Evolutionary conservation across 2,329 filamentous ascomycete genomes (phyloP), one percentile per base, ranked within the genome.

Genomic region (Ramichloridium luteum): DNA sequence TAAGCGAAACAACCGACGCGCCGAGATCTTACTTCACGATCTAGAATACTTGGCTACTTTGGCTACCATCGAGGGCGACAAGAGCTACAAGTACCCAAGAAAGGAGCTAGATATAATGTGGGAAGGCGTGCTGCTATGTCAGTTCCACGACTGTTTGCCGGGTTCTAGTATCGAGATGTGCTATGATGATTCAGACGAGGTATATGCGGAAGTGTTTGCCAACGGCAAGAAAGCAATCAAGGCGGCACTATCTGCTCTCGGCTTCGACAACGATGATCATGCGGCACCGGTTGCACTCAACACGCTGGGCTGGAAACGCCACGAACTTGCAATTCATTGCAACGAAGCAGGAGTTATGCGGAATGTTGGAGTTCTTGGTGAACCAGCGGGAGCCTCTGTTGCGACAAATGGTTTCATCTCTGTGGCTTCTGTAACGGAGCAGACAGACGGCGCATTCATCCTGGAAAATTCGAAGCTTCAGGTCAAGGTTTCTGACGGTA

Each of bases 81-180:
- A 48, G 12, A 50, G 46, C 10, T 96, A 93, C 63, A 80, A 79
- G 50, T 98, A 96, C 53, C 90, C 90, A 6, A 94, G 93, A 59
- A 74, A 80, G 52, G 75, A 90, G n/a, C 77, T 98, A 34, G 90
- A 98, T 51, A 70, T 79, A 35, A 92, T 98, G 76, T 98, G 90
- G 90, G 88, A 96, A 62, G 70, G 72, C 34, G 79, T 88, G 3
- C 67, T 96, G 14, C 72, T 96, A 15, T 96, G 88, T 45, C 90
- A 98, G 50, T 98, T 98, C 67, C 90, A 98, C 44, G 90, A 98
- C 54, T 96, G 90, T 54, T 67, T 98, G 31, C 90, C 90, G 1
- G 90, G 90, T 34, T 94, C 84, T 53, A 82, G 76, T 18, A 96
- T 98, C 47, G 86, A 92, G 56, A 94, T 96, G 85, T 93, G 85